Base-by-base conservation (phyloP, 1,139 yeast genomes). In the Yamadazyma pseudoaaseri region DNA sequence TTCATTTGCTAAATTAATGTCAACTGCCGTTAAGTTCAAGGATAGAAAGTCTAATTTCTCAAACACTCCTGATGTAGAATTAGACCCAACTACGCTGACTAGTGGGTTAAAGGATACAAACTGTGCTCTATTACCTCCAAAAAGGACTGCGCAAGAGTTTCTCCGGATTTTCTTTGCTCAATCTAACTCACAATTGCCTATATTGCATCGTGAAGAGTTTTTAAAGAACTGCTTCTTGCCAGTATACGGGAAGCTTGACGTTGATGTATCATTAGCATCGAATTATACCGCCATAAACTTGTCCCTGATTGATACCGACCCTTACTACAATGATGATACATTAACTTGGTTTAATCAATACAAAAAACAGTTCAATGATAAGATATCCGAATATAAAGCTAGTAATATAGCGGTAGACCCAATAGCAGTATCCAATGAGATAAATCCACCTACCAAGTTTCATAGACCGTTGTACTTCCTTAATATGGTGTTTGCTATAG, bases 131-230 rank as follows among this genome's bases (percentile, higher is more conserved):
- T 55, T 89, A 22, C 96, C 96, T 0, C 74, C 86, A 1, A 85
- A 85, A 48, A 61, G 65, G 15, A 75, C 79, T 13, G 96, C 96
- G 0, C 78, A 83, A 47, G 70, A 70, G 35, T 72, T 85, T 34
- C 51, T 87, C n/a, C 71, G 76, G 31, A 67, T 78, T 3, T 87
- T 73, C 55, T 89, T 89, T 51, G 76, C 86, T 15, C 92, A 84
- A 47, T 76, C 92, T 12, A 87, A 87, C 52, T 67, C 95, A 3
- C 96, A 86, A 54, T 52, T 85, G 25, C 96, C 96, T 0, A 70
- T 87, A 4, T 58, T 89, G 33, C 96, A 89, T 52, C 71, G 96
- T 24, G 95, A 86, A 48, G 77, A 74, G 43, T 87, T 87, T 49
- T 55, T 89, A 28, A 62, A 63, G 33, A 65, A 68, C 28, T 80